Base-by-base conservation (phyloP, 345 rosid species). In the Aquilaria malaccensis region DNA sequence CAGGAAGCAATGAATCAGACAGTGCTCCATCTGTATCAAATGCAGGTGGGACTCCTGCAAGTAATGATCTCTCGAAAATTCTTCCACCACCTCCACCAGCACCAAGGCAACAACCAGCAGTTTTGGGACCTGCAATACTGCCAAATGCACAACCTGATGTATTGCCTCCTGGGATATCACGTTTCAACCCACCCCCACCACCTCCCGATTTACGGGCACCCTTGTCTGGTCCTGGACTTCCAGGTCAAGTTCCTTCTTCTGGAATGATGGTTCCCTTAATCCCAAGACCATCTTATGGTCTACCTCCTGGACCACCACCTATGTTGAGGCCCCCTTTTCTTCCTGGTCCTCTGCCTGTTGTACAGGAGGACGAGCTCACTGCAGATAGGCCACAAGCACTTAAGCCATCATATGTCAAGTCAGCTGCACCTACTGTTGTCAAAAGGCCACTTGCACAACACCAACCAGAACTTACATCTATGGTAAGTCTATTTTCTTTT, bases 371-470 rank as follows among this genome's bases (percentile, higher is more conserved):
- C 52, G 72, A 73, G 51, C 76, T 73, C 55, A 52, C 73, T 72
- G 58, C 77, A 68, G 56, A 45, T 61, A 82, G 88, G 73, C 85
- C 82, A 11, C 51, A 69, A 33, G 74, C 81, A 56, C 92, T 73
- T 62, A 94, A 85, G 79, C 97, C 99, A 74, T 94, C 97, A 31
- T 94, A 83, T 65, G 83, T 94, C 37, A 94, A 94, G 75, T 94
- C 99, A 48, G 99, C 99, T 70, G 99, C 97, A 61, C 80, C 99
- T 54, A 94, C 99, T 71, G 99, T 94, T 66, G 90, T 94, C 59
- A 90, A 91, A 77, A 81, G 96, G 79, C 99, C 97, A 62, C 77
- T 90, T 46, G 99, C 99, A n/a, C 99, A 94, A 72, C 96, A 94
- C 70, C 91, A 89, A 45, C 96, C 97, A 10, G 99, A 86, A 76